Percentiles rank a stretch among this genome's conserved stretches.
These are phyloP conservation scores for Papiliotrema flavescens DNA, from an alignment of 1,284 basidiomycete species.

Conservation along the genomic window DNA sequence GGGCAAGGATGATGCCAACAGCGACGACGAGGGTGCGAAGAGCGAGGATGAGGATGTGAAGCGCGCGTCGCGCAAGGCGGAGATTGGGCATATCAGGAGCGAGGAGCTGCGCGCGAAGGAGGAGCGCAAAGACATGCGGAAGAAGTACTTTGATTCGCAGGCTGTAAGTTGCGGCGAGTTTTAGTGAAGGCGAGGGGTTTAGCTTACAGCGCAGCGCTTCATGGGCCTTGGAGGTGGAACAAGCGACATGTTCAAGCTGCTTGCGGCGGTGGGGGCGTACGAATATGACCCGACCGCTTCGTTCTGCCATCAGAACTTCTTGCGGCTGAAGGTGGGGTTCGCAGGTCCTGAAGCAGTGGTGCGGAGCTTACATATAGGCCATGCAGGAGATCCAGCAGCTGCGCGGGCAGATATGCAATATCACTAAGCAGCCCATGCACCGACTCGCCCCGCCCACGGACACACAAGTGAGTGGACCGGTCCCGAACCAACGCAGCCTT, in stretches of 20 bases:
- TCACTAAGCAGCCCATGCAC: conserved; percentile 63
- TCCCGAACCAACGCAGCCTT: background rate
- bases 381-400: conserved; percentile 99
- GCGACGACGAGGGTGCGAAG: conserved; percentile 47
- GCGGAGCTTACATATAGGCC: conserved; percentile 56
- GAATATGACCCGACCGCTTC: conserved; percentile 76
- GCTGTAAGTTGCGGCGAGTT: conserved; percentile 56
- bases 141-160: conserved; percentile 75
- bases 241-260: conserved; percentile 82
- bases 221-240: conserved; percentile 73
- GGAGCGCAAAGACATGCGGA: conserved; percentile 60
- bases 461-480: conserved; percentile 58
- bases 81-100: conserved; percentile 58
- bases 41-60: conserved; percentile 38
- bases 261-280: conserved; percentile 93
- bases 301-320: conserved; percentile 88
- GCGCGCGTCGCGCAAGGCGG: conserved; percentile 40
- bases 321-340: conserved; percentile 73
- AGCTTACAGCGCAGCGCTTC: conserved; percentile 58
- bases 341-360: background rate
- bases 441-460: conserved; percentile 68
- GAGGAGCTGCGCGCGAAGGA: conserved; percentile 66
- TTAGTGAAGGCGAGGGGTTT: background rate
- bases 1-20: conserved; percentile 47
- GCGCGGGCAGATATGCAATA: conserved; percentile 80